phyloP scores from a whole-genome alignment of 805 yeast species.

The Soucietia sequanensis region DNA sequence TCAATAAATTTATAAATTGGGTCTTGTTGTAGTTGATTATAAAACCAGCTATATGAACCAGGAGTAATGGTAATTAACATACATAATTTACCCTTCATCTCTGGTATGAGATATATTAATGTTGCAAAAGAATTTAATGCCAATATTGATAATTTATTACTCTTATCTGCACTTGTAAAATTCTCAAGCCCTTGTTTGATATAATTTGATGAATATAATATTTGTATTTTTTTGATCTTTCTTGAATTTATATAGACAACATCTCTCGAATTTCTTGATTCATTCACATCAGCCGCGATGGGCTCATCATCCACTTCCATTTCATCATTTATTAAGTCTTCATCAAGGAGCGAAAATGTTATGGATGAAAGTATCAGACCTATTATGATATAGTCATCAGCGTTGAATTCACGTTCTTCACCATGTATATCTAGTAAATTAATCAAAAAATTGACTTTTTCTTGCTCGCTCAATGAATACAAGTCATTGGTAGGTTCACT shows the following conservation, averaged over 20 bases:
- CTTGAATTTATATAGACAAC: constrained; percentile 7
- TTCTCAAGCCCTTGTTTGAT: constrained; percentile 16
- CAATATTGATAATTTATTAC: constrained; percentile 4
- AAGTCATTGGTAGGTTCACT: background rate
- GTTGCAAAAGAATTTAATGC: constrained; percentile 22
- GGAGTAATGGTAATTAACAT: constrained; percentile 44
- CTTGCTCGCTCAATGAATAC: background rate
- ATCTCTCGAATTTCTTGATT: constrained; percentile 7
- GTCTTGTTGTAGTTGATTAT: constrained; percentile 18
- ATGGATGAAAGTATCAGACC: constrained; percentile 17
- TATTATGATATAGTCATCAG: constrained; percentile 17
- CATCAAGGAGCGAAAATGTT: constrained; percentile 14
- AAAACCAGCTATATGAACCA: constrained; percentile 32
- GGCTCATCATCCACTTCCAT: constrained; percentile 19
- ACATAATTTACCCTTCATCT: constrained; percentile 35
- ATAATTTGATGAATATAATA: constrained; percentile 19
- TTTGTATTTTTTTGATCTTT: constrained; percentile 8
- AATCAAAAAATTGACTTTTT: constrained; percentile 12
- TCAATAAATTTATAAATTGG: constrained; percentile 14
- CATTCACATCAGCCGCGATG: constrained; percentile 13
- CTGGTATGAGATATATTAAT: constrained; percentile 37
- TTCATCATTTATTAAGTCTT: constrained; percentile 17
- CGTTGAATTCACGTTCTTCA: constrained; percentile 6
- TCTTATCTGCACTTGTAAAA: constrained; percentile 6
- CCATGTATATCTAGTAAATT: constrained; percentile 17